Conservation (phyloP, 129 eudicot genomes). For the Glebionis coronaria region DNA sequence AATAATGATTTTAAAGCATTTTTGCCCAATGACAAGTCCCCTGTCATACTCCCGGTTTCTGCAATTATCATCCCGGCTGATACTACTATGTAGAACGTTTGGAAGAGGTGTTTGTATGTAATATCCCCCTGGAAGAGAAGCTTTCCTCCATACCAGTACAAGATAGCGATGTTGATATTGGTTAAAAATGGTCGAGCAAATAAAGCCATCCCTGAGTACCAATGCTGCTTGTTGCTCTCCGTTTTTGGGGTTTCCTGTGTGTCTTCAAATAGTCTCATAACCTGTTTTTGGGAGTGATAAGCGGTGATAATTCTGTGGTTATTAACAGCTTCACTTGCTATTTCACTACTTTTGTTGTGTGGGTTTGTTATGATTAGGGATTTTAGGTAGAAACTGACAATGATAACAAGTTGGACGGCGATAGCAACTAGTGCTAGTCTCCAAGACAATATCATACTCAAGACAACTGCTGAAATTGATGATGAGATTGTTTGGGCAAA, state of each 20-base stretch:
- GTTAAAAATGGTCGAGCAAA: slow-evolving; percentile 32
- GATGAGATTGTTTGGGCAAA: slow-evolving; percentile 23
- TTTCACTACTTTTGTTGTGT: slow-evolving; percentile 29
- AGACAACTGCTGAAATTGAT: slow-evolving; percentile 23
- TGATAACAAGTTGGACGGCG: no score
- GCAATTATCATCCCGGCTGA: slow-evolving; percentile 41
- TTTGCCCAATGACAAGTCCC: slow-evolving; percentile 29
- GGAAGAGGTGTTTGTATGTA: slow-evolving; percentile 34
- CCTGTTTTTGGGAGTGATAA: slow-evolving; percentile 23
- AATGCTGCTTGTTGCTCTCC: slow-evolving; percentile 31
- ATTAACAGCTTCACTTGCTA: slow-evolving; percentile 37
- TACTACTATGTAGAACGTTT: slow-evolving; percentile 39
- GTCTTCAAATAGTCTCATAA: slow-evolving; percentile 31
- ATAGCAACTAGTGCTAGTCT: no score
- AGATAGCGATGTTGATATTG: slow-evolving; percentile 20
- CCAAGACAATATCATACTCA: slow-evolving; percentile 27
- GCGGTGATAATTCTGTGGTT: slow-evolving; percentile 31
- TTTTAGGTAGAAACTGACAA: slow-evolving; percentile 1
- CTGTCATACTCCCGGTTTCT: slow-evolving; percentile 41
- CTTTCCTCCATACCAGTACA: slow-evolving; percentile 49
- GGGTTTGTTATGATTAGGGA: slow-evolving; percentile 14
- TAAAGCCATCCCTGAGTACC: slow-evolving; percentile 32
- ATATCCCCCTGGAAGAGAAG: slow-evolving; percentile 31
- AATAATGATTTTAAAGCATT: slow-evolving; percentile 31
- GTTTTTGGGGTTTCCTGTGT: slow-evolving; percentile 19